Conservation (phyloP, 768 basidiomycete genomes). For the Leccinum imitatum region DNA sequence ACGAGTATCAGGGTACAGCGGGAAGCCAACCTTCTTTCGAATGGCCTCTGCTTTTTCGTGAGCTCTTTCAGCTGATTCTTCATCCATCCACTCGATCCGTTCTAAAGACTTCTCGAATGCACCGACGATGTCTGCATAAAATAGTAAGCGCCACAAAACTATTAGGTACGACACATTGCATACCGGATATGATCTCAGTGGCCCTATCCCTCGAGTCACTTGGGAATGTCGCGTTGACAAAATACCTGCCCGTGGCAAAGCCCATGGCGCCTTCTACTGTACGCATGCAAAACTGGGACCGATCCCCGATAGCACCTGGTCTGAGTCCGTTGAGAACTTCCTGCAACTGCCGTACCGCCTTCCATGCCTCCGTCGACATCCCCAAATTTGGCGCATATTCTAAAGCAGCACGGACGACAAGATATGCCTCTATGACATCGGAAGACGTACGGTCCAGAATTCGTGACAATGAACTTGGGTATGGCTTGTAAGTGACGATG, state of each 20-base stretch:
- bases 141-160: neutral
- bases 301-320: conserved; percentile 79
- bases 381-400: conserved; percentile 71
- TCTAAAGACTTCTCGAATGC: conserved; percentile 79
- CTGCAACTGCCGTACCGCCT: conserved; percentile 64
- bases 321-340: conserved; percentile 82
- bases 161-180: conserved; percentile 9
- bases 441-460: conserved; percentile 68
- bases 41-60: conserved; percentile 65
- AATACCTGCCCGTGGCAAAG: conserved; percentile 88
- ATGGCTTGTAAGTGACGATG: conserved; percentile 82
- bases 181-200: conserved; percentile 79
- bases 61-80: conserved; percentile 75
- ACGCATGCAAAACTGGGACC: conserved; percentile 79
- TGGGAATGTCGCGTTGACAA: conserved; percentile 80
- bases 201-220: conserved; percentile 78
- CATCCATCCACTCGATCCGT: conserved; percentile 89
- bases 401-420: conserved; percentile 74
- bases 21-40: conserved; percentile 91
- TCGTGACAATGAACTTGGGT: conserved; percentile 60
- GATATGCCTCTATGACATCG: conserved; percentile 82
- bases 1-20: conserved; percentile 79
- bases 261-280: conserved; percentile 74
- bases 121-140: conserved; percentile 64
- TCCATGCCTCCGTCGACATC: conserved; percentile 73